phyloP scores from a whole-genome alignment of 2,329 filamentous ascomycete species.

The Aureobasidium sp. region DNA sequence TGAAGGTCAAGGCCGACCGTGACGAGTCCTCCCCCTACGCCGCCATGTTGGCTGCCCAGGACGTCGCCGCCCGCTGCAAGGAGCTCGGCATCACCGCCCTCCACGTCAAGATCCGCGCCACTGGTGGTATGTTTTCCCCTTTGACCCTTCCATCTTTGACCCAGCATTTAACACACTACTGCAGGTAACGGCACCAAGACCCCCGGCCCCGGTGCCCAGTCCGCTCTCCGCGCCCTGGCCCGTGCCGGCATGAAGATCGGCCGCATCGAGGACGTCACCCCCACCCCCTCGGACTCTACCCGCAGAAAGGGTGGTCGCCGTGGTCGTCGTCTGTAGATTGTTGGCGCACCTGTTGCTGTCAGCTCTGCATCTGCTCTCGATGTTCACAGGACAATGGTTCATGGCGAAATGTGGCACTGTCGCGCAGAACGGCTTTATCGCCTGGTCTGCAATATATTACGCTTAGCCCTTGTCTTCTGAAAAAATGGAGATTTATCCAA shows the following conservation, averaged over 20 bases:
- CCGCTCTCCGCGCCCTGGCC: constrained; percentile 94
- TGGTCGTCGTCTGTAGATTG: constrained; percentile 90
- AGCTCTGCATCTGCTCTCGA: not conserved
- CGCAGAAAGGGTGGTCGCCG: constrained; percentile 99
- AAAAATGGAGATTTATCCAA: not conserved
- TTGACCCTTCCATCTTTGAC: not conserved
- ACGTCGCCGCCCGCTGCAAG: constrained; percentile 80
- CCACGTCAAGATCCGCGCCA: constrained; percentile 99
- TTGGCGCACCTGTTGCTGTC: constrained; percentile 13
- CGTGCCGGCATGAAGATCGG: constrained; percentile 99
- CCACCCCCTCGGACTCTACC: constrained; percentile 97
- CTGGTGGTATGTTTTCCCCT: constrained; percentile 62
- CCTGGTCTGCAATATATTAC: constrained; percentile 28
- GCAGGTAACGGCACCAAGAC: constrained; percentile 98
- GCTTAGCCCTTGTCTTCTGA: constrained; percentile 11
- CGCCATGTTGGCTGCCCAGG: constrained; percentile 98
- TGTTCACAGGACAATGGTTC: constrained; percentile 7
- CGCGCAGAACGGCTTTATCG: constrained; percentile 30
- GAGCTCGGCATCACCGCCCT: constrained; percentile 85
- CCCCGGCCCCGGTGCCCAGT: constrained; percentile 97
- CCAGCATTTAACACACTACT: not conserved
- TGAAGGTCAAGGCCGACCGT: constrained; percentile 99
- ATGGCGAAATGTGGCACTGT: constrained; percentile 28
- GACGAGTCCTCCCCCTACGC: constrained; percentile 99
- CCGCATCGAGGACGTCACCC: constrained; percentile 98